A percentile compares a stretch with the other conserved stretches of the same genome.
These are phyloP conservation scores for Venturiaceae sp. DNA, from an alignment of 2,329 filamentous ascomycete species.

Conservation along the genomic window DNA sequence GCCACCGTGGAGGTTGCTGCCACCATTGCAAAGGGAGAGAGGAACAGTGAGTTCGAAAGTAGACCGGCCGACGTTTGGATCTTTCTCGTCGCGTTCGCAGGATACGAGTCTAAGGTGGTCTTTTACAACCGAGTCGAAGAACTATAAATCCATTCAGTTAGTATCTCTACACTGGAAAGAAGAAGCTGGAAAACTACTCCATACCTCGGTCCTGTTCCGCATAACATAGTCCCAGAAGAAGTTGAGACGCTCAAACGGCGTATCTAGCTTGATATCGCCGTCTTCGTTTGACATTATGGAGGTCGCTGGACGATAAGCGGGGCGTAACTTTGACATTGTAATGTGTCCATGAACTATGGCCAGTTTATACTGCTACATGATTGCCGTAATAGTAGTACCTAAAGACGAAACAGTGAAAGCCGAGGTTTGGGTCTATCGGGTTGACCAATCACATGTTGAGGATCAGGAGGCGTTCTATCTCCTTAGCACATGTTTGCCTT, in stretches of 20 bases:
- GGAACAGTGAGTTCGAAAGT: constrained; percentile 36
- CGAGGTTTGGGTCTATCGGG: neutral
- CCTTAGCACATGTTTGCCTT: neutral
- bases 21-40: constrained; percentile 34
- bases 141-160: neutral
- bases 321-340: neutral
- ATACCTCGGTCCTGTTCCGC: neutral
- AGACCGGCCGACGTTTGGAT: constrained; percentile 24
- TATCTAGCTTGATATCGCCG: neutral
- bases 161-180: no score
- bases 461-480: neutral
- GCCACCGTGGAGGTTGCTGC: constrained; percentile 42
- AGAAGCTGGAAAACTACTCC: neutral
- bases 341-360: neutral
- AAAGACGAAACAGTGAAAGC: neutral
- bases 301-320: neutral
- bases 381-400: neutral
- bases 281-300: neutral
- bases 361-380: neutral
- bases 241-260: constrained; percentile 1
- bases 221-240: constrained; percentile 1
- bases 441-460: neutral
- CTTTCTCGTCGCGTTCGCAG: constrained; percentile 19
- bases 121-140: constrained; percentile 20
- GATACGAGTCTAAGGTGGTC: constrained; percentile 24